Evolutionary conservation across 164 flowering plant species (phyloP).

Genomic region (Cinnamomum micranthum): DNA sequence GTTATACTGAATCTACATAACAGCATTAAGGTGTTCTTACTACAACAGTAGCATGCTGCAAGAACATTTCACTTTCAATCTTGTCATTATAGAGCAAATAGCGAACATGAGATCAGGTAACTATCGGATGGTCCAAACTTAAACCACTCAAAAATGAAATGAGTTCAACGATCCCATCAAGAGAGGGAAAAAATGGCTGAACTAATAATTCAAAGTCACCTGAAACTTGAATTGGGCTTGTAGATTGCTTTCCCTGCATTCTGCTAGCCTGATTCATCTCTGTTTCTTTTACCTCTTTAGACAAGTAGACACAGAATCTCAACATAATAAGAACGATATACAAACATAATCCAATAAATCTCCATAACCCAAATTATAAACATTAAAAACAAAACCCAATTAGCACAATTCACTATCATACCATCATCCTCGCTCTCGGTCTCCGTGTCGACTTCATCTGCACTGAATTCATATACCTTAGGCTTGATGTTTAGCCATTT

Average conservation of each 20-base stretch:
- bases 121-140: not conserved
- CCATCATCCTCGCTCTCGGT: slow-evolving; percentile 95
- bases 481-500: slow-evolving; percentile 97
- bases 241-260: slow-evolving; percentile 30
- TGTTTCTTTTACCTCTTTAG: slow-evolving; percentile 38
- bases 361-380: not conserved
- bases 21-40: not conserved
- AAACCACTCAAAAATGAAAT: too few relatives aligned
- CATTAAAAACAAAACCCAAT: not conserved
- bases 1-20: not conserved
- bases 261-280: slow-evolving; percentile 31
- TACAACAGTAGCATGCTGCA: not conserved
- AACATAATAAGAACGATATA: slow-evolving; percentile 13
- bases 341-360: slow-evolving; percentile 9
- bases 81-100: not conserved
- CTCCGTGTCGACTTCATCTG: slow-evolving; percentile 86
- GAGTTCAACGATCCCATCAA: too few relatives aligned
- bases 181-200: slow-evolving; percentile 2
- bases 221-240: slow-evolving; percentile 38
- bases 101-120: not conserved
- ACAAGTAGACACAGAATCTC: slow-evolving; percentile 28
- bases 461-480: slow-evolving; percentile 78
- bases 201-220: slow-evolving; percentile 25
- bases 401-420: slow-evolving; percentile 18
- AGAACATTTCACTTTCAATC: not conserved